phyloP scores from a whole-genome alignment of 2,329 filamentous ascomycete species.

The Teratosphaeriaceae sp. region DNA sequence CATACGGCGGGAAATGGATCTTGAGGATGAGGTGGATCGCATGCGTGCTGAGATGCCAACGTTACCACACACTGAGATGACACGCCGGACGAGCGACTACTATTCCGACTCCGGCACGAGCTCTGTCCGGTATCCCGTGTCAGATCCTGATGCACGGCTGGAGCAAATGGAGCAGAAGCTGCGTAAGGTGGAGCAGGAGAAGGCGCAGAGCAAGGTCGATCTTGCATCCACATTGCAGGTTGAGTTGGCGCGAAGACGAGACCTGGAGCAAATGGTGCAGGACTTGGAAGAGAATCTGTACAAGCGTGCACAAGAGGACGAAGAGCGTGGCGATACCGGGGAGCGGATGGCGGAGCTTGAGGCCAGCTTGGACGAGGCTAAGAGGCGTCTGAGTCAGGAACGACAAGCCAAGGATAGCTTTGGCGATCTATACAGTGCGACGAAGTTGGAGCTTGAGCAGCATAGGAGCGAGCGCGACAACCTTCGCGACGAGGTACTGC shows the following conservation, averaged over 20 bases:
- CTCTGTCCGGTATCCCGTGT: conserved; percentile 67
- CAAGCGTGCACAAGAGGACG: conserved; percentile 40
- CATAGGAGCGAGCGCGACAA: conserved; percentile 87
- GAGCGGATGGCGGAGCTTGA: conserved; percentile 71
- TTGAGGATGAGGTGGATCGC: conserved; percentile 88
- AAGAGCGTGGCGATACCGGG: conserved; percentile 34
- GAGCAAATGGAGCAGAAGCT: conserved; percentile 78
- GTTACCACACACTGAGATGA: conserved; percentile 40
- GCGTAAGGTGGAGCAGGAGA: conserved; percentile 81
- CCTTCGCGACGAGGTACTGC: conserved; percentile 79
- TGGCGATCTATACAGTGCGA: conserved; percentile 79
- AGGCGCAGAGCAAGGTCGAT: conserved; percentile 77
- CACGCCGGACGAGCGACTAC: conserved; percentile 87
- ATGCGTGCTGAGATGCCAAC: conserved; percentile 68
- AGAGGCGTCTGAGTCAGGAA: conserved; percentile 77
- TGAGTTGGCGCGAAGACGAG: conserved; percentile 67
- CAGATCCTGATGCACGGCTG: conserved; percentile 49
- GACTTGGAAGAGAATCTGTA: conserved; percentile 73
- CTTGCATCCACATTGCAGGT: conserved; percentile 82
- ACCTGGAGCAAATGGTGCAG: conserved; percentile 77
- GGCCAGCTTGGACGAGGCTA: conserved; percentile 70
- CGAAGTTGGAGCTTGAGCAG: conserved; percentile 74
- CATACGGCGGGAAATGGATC: conserved; percentile 89
- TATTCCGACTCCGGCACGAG: conserved; percentile 94
- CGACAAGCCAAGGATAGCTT: conserved; percentile 85